Base-by-base conservation (phyloP, 495 filamentous ascomycete genomes). In the Daldinia vernicosa region DNA sequence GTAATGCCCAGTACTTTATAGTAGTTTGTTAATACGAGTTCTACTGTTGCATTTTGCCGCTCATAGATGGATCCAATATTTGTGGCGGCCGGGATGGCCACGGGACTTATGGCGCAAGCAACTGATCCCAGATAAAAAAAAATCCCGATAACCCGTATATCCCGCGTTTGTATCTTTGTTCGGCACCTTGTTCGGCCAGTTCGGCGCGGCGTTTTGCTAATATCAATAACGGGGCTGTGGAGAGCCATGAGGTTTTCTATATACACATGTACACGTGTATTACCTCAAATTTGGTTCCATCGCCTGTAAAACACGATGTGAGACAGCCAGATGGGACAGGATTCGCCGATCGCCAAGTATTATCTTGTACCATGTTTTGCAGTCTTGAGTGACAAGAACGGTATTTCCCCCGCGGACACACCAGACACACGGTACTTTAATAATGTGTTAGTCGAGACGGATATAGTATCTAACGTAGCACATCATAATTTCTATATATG, bases 21-120 rank as follows among this genome's bases (percentile, higher is more conserved):
- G 27, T 9, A 54, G 60, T 67, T 40, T 60, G 33, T 68, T 51
- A 73, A 73, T 66, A 73, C 70, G 70, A 73, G 70, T 66, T 73
- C 43, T 5, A 30, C 56, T 27, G 30, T 66, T 61, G 66, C 45
- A 66, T 60, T 71, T 55, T 56, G 30, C 65, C 40, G 65, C 60
- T 33, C 35, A 59, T 51, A 62, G n/a, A n/a, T n/a, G n/a, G n/a
- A n/a, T 51, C 26, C 50, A 67, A 55, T 22, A 61, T 47, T 65
- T 35, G 60, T 62, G 70, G 61, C 51, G 57, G 57, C 26, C 19
- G 19, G 57, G 39, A 45, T 39, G 47, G 56, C 60, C 60, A 67
- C 65, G 43, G 63, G 37, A 67, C 63, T 40, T 24, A 65, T 56
- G 30, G 53, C 53, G 51, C 26, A 27, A 53, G 51, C 14, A 27